phyloP scores from a whole-genome alignment of 2,329 filamentous ascomycete species.

The Aspergillus calidoustus region DNA sequence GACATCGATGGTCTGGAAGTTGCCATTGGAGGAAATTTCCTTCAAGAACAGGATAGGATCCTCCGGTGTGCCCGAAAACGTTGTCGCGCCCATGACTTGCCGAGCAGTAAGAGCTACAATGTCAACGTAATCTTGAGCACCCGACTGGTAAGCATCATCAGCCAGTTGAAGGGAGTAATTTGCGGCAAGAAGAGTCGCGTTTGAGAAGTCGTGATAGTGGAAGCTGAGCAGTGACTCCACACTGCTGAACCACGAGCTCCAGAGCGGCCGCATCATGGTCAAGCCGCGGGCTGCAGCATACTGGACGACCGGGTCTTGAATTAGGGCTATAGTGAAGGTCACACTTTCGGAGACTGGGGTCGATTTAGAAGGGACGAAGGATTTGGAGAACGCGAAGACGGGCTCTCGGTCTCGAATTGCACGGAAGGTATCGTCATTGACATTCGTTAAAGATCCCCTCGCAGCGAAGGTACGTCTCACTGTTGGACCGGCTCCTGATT shows the following conservation, averaged over 20 bases:
- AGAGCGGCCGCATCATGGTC: slow-evolving; percentile 78
- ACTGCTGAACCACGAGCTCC: slow-evolving; percentile 73
- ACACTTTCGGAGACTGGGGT: slow-evolving; percentile 57
- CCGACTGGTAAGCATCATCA: slow-evolving; percentile 72
- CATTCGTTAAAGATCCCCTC: slow-evolving; percentile 68
- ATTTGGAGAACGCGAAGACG: slow-evolving; percentile 77
- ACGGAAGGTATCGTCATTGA: slow-evolving; percentile 69
- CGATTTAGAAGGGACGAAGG: slow-evolving; percentile 58
- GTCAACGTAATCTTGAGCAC: slow-evolving; percentile 75
- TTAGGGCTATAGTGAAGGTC: slow-evolving; percentile 75
- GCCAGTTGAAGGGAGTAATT: slow-evolving; percentile 75
- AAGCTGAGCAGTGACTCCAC: slow-evolving; percentile 70
- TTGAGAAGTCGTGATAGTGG: slow-evolving; percentile 75
- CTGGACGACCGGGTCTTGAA: slow-evolving; percentile 79
- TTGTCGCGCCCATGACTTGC: slow-evolving; percentile 78
- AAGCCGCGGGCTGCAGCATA: slow-evolving; percentile 76
- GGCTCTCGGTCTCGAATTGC: slow-evolving; percentile 77
- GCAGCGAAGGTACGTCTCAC: slow-evolving; percentile 72
- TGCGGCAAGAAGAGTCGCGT: slow-evolving; percentile 66
- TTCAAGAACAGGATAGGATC: slow-evolving; percentile 78
- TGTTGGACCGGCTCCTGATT: slow-evolving; percentile 69
- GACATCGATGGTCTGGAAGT: slow-evolving; percentile 84
- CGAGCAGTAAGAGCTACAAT: slow-evolving; percentile 78
- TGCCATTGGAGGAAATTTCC: slow-evolving; percentile 84
- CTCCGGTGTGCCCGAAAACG: slow-evolving; percentile 72